Evolutionary conservation across 2,329 filamentous ascomycete genomes (phyloP).

Genomic region (Epichloe elymi): DNA sequence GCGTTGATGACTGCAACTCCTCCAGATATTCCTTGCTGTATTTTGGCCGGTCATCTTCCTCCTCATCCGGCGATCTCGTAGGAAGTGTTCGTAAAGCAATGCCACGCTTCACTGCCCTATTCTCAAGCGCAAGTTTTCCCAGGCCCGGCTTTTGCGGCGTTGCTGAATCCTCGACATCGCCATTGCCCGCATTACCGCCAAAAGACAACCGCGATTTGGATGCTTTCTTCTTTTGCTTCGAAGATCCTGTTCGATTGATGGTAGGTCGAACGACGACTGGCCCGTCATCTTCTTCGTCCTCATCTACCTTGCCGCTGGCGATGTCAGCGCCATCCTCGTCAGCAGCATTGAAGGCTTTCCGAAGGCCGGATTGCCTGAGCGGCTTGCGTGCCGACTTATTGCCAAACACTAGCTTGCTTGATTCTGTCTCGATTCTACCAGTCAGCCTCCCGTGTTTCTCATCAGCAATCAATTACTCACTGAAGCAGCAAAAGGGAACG

Average conservation of each 20-base stretch:
- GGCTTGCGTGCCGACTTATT: slow-evolving; percentile 36
- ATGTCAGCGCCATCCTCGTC: slow-evolving; percentile 20
- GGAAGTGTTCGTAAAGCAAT: slow-evolving; percentile 37
- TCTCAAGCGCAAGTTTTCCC: slow-evolving; percentile 51
- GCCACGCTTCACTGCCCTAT: slow-evolving; percentile 46
- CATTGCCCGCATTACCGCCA: slow-evolving; percentile 41
- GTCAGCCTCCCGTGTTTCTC: slow-evolving; percentile 20
- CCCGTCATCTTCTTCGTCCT: slow-evolving; percentile 30
- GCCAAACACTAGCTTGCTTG: slow-evolving; percentile 24
- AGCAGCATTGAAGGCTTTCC: slow-evolving; percentile 39
- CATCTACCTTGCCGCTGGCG: slow-evolving; percentile 14
- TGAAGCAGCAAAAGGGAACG: slow-evolving; percentile 13
- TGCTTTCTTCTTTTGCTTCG: slow-evolving; percentile 53
- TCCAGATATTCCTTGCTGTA: slow-evolving; percentile 82
- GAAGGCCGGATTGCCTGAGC: slow-evolving; percentile 43
- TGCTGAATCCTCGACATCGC: slow-evolving; percentile 34
- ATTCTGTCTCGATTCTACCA: slow-evolving; percentile 12
- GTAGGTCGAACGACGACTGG: slow-evolving; percentile 37
- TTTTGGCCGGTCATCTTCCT: slow-evolving; percentile 56
- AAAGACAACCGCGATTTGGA: slow-evolving; percentile 57
- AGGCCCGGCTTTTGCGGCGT: slow-evolving; percentile 55
- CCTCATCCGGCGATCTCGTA: slow-evolving; percentile 34
- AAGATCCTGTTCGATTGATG: slow-evolving; percentile 32
- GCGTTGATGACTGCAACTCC: slow-evolving; percentile 75
- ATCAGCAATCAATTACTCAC: slow-evolving; percentile 19